These are phyloP conservation scores for Sporothrix dimorphospora DNA, from an alignment of 2,329 filamentous ascomycete species.

Conservation along the genomic window DNA sequence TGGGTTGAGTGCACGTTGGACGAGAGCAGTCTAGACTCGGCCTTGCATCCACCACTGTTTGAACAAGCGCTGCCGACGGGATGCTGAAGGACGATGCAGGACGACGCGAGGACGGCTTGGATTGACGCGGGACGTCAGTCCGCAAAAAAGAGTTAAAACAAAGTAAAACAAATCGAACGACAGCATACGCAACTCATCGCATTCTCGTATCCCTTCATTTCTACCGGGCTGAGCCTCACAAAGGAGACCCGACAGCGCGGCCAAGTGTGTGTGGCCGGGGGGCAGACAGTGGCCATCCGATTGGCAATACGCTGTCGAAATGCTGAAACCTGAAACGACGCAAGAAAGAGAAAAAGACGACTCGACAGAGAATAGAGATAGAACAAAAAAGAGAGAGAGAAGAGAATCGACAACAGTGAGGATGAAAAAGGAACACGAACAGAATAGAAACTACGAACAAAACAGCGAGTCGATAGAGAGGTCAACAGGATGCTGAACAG, in stretches of 20 bases:
- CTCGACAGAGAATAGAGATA: not conserved
- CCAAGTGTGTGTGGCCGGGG: constrained; percentile 9
- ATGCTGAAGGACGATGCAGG: not conserved
- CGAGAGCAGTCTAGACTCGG: not conserved
- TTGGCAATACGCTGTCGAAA: not conserved
- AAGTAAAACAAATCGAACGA: too few species aligned
- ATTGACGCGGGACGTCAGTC: not conserved
- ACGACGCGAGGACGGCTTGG: not conserved
- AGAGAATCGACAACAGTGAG: too few species aligned
- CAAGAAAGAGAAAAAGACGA: not conserved
- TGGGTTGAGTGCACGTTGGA: not conserved
- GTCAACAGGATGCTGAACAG: not conserved
- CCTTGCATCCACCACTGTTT: not conserved
- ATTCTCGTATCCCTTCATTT: too few species aligned
- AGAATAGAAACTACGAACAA: not conserved
- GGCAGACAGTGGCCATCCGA: not conserved
- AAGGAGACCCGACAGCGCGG: not conserved
- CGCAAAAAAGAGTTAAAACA: too few species aligned
- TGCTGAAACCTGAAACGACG: constrained; percentile 1
- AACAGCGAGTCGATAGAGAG: not conserved
- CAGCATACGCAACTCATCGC: too few species aligned
- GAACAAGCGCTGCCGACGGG: constrained; percentile 15
- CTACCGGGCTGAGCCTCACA: not conserved
- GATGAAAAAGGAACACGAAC: not conserved
- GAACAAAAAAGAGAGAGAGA: not conserved